Conservation (phyloP, 2,329 filamentous ascomycete genomes). For the Lasiodiplodia hormozganensis region DNA sequence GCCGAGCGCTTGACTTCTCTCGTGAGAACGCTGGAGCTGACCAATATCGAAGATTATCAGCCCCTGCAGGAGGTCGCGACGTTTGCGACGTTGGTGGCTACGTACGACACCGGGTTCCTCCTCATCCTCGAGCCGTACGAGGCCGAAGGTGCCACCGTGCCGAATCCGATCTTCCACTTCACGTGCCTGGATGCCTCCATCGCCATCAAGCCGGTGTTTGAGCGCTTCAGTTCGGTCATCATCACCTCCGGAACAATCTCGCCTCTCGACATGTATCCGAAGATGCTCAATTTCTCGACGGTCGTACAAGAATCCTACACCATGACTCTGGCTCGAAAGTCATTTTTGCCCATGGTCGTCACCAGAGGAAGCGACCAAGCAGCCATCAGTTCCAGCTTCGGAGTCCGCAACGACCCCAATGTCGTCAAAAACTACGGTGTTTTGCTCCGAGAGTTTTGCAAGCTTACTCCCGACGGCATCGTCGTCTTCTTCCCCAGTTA, state of each 20-base stretch:
- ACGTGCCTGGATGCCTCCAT: slow-evolving; percentile 97
- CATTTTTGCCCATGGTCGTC: slow-evolving; percentile 98
- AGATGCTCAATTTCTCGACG: slow-evolving; percentile 92
- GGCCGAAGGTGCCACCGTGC: slow-evolving; percentile 91
- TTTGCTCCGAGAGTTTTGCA: slow-evolving; percentile 91
- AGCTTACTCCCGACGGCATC: slow-evolving; percentile 93
- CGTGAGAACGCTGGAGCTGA: slow-evolving; percentile 91
- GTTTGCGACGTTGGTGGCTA: slow-evolving; percentile 93
- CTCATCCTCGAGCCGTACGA: slow-evolving; percentile 98
- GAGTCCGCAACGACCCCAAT: slow-evolving; percentile 92
- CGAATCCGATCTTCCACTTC: slow-evolving; percentile 96
- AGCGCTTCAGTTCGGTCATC: slow-evolving; percentile 96
- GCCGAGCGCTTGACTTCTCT: slow-evolving; percentile 93
- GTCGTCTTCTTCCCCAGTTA: slow-evolving; percentile 99
- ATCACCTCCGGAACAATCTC: slow-evolving; percentile 98
- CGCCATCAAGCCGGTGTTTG: slow-evolving; percentile 96
- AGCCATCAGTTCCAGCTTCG: slow-evolving; percentile 89
- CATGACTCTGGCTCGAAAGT: slow-evolving; percentile 92
- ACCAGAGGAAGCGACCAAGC: slow-evolving; percentile 94
- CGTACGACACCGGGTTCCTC: slow-evolving; percentile 95
- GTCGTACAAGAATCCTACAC: slow-evolving; percentile 96
- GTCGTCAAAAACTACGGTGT: slow-evolving; percentile 98
- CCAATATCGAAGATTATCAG: slow-evolving; percentile 97
- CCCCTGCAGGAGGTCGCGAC: slow-evolving; percentile 96
- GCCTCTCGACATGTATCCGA: slow-evolving; percentile 97